Conservation (phyloP, 2,329 filamentous ascomycete genomes). For the Pezicula neosporulosa region DNA sequence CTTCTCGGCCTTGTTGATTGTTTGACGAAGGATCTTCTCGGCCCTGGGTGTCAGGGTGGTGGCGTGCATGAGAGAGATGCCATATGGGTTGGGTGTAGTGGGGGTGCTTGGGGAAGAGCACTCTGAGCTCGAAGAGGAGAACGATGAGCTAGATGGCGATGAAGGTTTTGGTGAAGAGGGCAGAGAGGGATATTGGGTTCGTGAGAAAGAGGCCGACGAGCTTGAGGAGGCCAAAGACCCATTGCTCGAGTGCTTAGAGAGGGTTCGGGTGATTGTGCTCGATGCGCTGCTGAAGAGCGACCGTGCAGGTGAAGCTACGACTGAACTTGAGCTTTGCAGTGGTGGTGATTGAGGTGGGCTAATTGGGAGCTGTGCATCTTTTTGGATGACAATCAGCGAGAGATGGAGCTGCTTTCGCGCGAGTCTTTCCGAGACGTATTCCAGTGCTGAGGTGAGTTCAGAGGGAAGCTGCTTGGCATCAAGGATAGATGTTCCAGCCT, state of each 20-base stretch:
- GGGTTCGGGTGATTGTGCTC: slow-evolving; percentile 1
- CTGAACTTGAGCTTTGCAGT: slow-evolving; percentile 6
- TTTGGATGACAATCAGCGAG: slow-evolving; percentile 54
- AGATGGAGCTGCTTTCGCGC: slow-evolving; percentile 52
- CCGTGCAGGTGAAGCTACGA: slow-evolving; percentile 12
- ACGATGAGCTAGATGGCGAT: background rate
- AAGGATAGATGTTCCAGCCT: slow-evolving; percentile 58
- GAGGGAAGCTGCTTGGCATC: slow-evolving; percentile 54
- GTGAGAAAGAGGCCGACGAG: slow-evolving; percentile 10
- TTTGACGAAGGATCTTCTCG: slow-evolving; percentile 43
- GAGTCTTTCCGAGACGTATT: slow-evolving; percentile 54
- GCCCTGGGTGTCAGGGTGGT: slow-evolving; percentile 43
- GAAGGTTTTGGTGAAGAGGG: slow-evolving; percentile 18
- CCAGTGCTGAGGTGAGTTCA: slow-evolving; percentile 51
- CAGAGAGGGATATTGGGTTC: slow-evolving; percentile 19
- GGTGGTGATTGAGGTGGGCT: slow-evolving; percentile 11
- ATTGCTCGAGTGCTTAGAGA: slow-evolving; percentile 3
- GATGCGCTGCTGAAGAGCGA: slow-evolving; percentile 12
- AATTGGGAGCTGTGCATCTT: slow-evolving; percentile 52
- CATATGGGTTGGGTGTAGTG: slow-evolving; percentile 35
- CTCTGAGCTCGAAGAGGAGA: background rate
- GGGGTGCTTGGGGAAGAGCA: slow-evolving; percentile 21
- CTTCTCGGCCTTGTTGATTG: slow-evolving; percentile 49
- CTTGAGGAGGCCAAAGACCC: slow-evolving; percentile 7
- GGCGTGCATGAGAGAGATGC: slow-evolving; percentile 45